A percentile compares a stretch with the other conserved stretches of the same genome.
Evolutionary conservation across 2,329 filamentous ascomycete genomes (phyloP).

Genomic region (Epichloe bromicola): DNA sequence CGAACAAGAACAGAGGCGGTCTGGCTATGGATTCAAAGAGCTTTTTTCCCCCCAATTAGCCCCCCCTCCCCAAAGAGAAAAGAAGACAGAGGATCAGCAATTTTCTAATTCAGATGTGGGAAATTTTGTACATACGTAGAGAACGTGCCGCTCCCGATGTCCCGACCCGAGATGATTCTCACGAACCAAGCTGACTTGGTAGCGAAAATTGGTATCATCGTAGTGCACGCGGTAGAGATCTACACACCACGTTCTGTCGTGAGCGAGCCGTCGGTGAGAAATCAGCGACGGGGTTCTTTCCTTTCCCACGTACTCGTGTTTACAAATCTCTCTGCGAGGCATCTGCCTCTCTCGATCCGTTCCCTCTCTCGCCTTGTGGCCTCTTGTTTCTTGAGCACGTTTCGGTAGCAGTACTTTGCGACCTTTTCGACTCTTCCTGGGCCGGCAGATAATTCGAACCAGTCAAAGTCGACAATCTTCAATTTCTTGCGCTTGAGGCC

Average conservation of each 20-base stretch:
- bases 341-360: slow-evolving; percentile 25
- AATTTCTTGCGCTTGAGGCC: slow-evolving; percentile 22
- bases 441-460: slow-evolving; percentile 35
- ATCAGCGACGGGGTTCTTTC: no score
- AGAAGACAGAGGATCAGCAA: no score
- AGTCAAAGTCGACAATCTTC: slow-evolving; percentile 35
- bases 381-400: slow-evolving; percentile 4
- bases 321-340: slow-evolving; percentile 29
- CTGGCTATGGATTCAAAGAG: slow-evolving; percentile 52
- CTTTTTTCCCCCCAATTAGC: slow-evolving; percentile 23
- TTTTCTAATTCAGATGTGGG: no score
- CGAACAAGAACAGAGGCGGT: slow-evolving; percentile 49
- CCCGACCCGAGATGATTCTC: slow-evolving; percentile 15
- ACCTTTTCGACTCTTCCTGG: slow-evolving; percentile 5
- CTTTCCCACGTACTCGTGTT: slow-evolving; percentile 28
- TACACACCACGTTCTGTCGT: slow-evolving; percentile 14
- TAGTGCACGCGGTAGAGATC: slow-evolving; percentile 51
- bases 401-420: not conserved
- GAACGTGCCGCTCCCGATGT: slow-evolving; percentile 12
- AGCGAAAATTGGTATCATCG: slow-evolving; percentile 49
- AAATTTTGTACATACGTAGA: slow-evolving; percentile 37
- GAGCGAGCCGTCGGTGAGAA: no score
- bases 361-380: slow-evolving; percentile 19
- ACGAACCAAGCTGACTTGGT: slow-evolving; percentile 49
- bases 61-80: no score